Base-by-base conservation (phyloP, 768 basidiomycete genomes). In the Lactarius sanguifluus region DNA sequence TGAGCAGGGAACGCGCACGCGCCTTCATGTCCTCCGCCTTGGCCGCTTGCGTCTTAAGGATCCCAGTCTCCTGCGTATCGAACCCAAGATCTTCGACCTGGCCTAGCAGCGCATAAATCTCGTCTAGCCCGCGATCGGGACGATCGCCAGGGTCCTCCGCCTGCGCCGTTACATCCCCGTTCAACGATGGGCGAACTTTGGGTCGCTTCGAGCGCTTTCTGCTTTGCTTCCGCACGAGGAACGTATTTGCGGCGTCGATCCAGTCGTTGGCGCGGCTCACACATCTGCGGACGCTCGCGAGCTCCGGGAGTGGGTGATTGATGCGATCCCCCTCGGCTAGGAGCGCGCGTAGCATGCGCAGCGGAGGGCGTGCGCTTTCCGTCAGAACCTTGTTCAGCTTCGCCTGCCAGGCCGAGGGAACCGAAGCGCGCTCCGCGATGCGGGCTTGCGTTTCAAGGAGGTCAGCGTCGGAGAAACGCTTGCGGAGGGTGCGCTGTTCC, bases 321-420 rank as follows among this genome's bases (percentile, higher is more conserved):
- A 96, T 92, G 62, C 90, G 90, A 70, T 97, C 94, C 16, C 91
- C 96, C 75, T 97, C 96, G 0, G 90, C 85, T 30, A 94, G 81
- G n/a, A 95, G 78, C 9, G 91, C 87, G 47, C 90, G 87, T 65
- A 98, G 84, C 41, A 85, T 85, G 45, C 91, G 90, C 41, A 96
- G 83, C 0, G 84, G 74, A 16, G 95, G 95, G 16, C 87, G 83
- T 15, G 85, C 82, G 41, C 84, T 89, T 68, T 92, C 91, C 7
- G 78, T 77, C 40, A 98, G 78, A 1, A 89, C 75, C 70, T 83
- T 87, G 43, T 81, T 79, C 32, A 96, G 80, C 73, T 91, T 92
- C 50, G 76, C 75, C 50, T 84, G 83, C 95, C 95, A 98, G n/a
- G 78, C 75, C 18, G 82, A 76, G 4, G 96, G 96, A 40, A 91